phyloP scores from a whole-genome alignment of 1,284 basidiomycete genomes.

The Ceratorhiza oryzae-sativae region DNA sequence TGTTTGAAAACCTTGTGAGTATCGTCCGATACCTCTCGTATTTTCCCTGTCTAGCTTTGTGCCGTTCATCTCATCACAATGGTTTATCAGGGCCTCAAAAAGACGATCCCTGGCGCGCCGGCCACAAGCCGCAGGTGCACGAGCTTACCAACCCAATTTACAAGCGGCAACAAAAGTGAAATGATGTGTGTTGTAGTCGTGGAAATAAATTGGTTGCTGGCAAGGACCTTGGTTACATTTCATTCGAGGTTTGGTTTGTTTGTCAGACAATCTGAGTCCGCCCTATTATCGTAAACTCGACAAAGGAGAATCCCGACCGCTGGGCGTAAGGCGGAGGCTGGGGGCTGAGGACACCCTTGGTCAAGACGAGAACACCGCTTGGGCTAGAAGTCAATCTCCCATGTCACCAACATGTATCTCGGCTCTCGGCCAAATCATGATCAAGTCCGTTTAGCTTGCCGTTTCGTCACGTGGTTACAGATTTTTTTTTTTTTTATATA shows the following conservation, averaged over 20 bases:
- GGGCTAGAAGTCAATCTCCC: background rate
- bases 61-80: background rate
- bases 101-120: slow-evolving; percentile 92
- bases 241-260: background rate
- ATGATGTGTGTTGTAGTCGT: slow-evolving; percentile 30
- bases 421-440: background rate
- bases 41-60: background rate
- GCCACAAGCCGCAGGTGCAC: slow-evolving; percentile 84
- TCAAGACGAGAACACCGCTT: too few relatives aligned
- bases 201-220: background rate
- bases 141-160: slow-evolving; percentile 88
- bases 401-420: background rate
- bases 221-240: background rate
- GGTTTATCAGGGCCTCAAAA: slow-evolving; percentile 76
- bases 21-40: background rate
- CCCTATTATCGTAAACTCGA: background rate
- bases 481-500: too few relatives aligned
- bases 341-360: too few relatives aligned
- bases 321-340: background rate
- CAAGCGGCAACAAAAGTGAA: slow-evolving; percentile 76
- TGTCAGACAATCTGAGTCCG: background rate
- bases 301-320: background rate
- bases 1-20: slow-evolving; percentile 93
- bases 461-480: background rate
- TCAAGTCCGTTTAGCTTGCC: background rate